Base-by-base conservation (phyloP, 805 yeast species). In the Schwanniomyces yamadae region DNA sequence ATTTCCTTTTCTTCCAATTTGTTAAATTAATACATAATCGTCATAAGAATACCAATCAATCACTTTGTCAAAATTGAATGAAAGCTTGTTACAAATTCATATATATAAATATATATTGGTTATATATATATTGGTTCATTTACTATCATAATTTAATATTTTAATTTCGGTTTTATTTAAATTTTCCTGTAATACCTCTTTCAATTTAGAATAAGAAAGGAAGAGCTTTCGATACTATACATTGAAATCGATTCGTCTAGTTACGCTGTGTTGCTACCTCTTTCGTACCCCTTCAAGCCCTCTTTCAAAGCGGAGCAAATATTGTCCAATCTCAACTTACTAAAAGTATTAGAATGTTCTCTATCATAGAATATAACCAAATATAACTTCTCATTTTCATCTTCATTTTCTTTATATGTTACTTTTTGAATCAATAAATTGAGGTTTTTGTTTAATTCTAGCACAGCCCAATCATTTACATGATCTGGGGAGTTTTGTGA, bases 321-420 rank as follows among this genome's bases (percentile, higher is more conserved):
- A 37, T 56, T 59, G 30, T 63, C 69, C 12, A 63, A 30, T 41
- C 61, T 59, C 37, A 57, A 50, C 39, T 66, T 67, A 27, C 71
- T 72, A 6, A 57, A 32, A 1, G 58, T 50, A 36, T 63, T 60
- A 4, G 61, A 54, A 29, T 52, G 52, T n/a, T 22, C 45, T 12
- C 40, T 39, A 7, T 47, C 40, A 44, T 65, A 68, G 43, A 66
- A 62, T 16, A 68, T 39, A 12, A 59, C 60, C 19, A 59, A 57
- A 36, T 49, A 66, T 35, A 61, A 44, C 12, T 44, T 37, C 23
- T 41, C 46, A 20, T 22, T 32, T 28, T 37, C 41, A 15, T 38
- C 41, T 40, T 25, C 28, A 17, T 20, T 31, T 14, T 37, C 39
- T 17, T 31, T 23, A 23, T 30, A 27, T 4, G 31, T 39, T 31